Evolutionary conservation across 1,139 yeast species (phyloP).

Genomic region (Candida pseudocylindracea): DNA sequence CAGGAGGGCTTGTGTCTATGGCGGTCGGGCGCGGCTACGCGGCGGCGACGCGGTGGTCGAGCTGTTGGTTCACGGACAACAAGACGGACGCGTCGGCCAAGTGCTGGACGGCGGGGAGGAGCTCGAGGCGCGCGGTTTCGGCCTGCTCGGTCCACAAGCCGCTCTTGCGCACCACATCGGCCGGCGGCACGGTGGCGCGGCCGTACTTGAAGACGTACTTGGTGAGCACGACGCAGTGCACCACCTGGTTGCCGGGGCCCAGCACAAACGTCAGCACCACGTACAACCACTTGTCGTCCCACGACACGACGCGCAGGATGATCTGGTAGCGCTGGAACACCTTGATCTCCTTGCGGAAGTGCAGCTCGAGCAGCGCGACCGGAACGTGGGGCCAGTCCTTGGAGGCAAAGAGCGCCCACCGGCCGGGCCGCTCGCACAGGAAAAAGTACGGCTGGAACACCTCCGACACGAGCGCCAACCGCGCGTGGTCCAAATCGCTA

Average conservation of each 20-base stretch:
- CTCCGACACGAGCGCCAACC: conserved; percentile 37
- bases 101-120: too few species aligned
- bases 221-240: conserved; percentile 26
- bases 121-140: conserved; percentile 5
- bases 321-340: conserved; percentile 40
- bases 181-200: conserved; percentile 48
- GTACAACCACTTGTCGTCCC: conserved; percentile 81
- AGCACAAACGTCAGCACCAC: conserved; percentile 45
- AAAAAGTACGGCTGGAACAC: conserved; percentile 16
- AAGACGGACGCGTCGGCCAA: too few species aligned
- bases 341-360: conserved; percentile 50
- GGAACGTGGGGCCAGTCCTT: conserved; percentile 48
- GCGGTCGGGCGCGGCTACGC: too few species aligned
- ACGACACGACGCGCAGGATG: conserved; percentile 41
- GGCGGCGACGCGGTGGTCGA: too few species aligned
- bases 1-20: too few species aligned
- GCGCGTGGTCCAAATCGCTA: conserved; percentile 61
- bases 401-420: conserved; percentile 13
- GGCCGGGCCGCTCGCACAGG: too few species aligned
- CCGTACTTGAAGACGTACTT: conserved; percentile 65
- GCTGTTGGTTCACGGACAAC: too few species aligned
- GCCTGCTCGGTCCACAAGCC: conserved; percentile 34
- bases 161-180: conserved; percentile 27
- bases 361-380: conserved; percentile 47
- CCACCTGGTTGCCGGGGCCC: not conserved